Evolutionary conservation across 768 basidiomycete genomes (phyloP), one percentile per base, ranked within the genome.

Genomic region (Lactarius quietus): DNA sequence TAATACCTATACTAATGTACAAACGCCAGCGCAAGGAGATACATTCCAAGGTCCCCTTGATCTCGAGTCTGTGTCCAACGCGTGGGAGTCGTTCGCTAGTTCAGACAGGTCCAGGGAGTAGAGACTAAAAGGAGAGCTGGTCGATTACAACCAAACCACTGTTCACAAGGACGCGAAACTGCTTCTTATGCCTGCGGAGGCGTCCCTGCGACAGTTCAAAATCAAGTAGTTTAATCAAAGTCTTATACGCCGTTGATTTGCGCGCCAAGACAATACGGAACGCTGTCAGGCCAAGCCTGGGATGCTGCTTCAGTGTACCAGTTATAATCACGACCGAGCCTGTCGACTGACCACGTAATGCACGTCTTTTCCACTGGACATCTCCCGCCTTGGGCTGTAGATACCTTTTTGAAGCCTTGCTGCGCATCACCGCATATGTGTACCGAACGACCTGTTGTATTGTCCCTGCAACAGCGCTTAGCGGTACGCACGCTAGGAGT

Each of bases 281-380:
- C 3, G 94, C 94, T 66, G 88, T 87, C 54, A 81, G 81, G 48
- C 92, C 91, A 28, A 95, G 82, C 92, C 93, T 95, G 59, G 29
- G 53, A 48, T 36, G 31, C 41, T 26, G 48, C 12, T 57, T 63
- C n/a, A 58, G 36, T 36, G 26, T 12, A 60, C 33, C 23, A 28
- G 58, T 48, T 33, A 36, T 23, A 45, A 63, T 23, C 48, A 45
- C 65, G 36, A 72, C 23, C 57, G 51, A 36, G 38, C 23, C 51
- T 14, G 38, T 18, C 15, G 33, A 45, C 83, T 70, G 69, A 92
- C 92, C 92, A 94, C 38, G 80, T 69, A 23, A 89, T 81, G 33
- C 82, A 76, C 4, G 72, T 66, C 72, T 83, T 86, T 62, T 82
- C 77, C 60, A 88, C 73, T 17, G 75, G 73, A n/a, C 80, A 82